A percentile compares a stretch with the other conserved stretches of the same genome.
Conservation (phyloP, 2,329 filamentous ascomycete genomes). For the Rhinocladiella similis region DNA sequence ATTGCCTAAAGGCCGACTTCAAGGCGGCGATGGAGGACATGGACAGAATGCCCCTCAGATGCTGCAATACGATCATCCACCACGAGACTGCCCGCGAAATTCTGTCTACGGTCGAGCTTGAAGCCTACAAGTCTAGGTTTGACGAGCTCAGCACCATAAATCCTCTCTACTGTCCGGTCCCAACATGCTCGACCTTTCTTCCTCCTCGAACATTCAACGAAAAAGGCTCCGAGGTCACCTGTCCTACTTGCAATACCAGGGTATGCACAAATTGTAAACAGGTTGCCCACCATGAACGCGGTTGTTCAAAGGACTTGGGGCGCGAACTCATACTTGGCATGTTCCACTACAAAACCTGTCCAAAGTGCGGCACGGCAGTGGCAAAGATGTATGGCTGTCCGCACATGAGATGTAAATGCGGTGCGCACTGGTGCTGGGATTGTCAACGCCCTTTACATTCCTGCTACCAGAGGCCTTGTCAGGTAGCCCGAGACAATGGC, state of each 20-base stretch:
- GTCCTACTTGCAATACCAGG: slow-evolving; percentile 44
- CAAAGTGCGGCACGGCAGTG: slow-evolving; percentile 50
- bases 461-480: slow-evolving; percentile 30
- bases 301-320: slow-evolving; percentile 35
- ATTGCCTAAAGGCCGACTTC: slow-evolving; percentile 21
- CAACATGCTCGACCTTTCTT: slow-evolving; percentile 52
- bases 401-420: slow-evolving; percentile 51
- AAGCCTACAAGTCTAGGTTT: slow-evolving; percentile 44
- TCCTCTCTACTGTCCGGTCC: slow-evolving; percentile 51
- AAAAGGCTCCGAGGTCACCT: slow-evolving; percentile 35
- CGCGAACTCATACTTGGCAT: slow-evolving; percentile 40
- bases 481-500: slow-evolving; percentile 16
- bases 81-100: slow-evolving; percentile 40
- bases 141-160: slow-evolving; percentile 50
- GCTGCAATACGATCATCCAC: slow-evolving; percentile 47
- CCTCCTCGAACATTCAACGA: slow-evolving; percentile 34
- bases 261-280: slow-evolving; percentile 49
- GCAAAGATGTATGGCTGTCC: slow-evolving; percentile 51
- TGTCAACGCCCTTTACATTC: slow-evolving; percentile 39
- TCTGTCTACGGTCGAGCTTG: slow-evolving; percentile 38
- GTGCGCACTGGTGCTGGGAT: slow-evolving; percentile 52
- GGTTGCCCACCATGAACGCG: slow-evolving; percentile 37
- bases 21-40: slow-evolving; percentile 15
- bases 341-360: slow-evolving; percentile 53
- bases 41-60: slow-evolving; percentile 21